Base-by-base conservation (phyloP, 495 filamentous ascomycete genomes). In the Penicillium tannophilum region DNA sequence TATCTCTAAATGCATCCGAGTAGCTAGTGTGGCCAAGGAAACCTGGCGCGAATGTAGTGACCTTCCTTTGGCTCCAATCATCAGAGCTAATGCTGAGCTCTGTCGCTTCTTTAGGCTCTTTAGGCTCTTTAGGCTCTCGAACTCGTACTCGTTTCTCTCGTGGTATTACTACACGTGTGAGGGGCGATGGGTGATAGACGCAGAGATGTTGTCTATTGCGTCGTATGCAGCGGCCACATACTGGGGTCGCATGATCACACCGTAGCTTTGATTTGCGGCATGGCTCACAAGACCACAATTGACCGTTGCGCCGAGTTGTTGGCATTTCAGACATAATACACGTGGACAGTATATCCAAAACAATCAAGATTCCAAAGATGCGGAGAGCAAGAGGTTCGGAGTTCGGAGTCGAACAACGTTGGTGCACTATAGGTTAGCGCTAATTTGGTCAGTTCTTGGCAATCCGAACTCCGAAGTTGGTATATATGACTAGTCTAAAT, bases 201-300 rank as follows among this genome's bases (percentile, higher is more conserved):
- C 72, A 75, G 5, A 47, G 63, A 2, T 60, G 36, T 7, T 59
- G 33, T 8, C 65, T 58, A 14, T 62, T 59, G 17, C 72, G 63
- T 12, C 62, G 61, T 0, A 50, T 48, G 58, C 63, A 76, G 55
- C 54, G 66, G 43, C 63, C 65, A 61, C 65, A 74, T 14, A 50
- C 60, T 11, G 59, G 78, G 17, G 60, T 56, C 10, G 45, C 33
- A 35, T 79, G 76, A 49, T 79, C 73, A 54, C 76, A 79, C 43
- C 73, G 68, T 19, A 79, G 55, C 54, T 80, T 79, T 11, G 72
- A 71, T 57, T 71, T 78, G 4, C 76, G 71, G 49, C 76, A 80
- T 19, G 76, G 72, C 67, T 80, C 73, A 53, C 76, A 81, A 0
- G 75, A 76, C 44, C 72, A 69, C 28, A 69, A 55, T 39, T 76